Base-by-base conservation (phyloP, 2,329 filamentous ascomycete genomes). In the Clarireedia sp. region DNA sequence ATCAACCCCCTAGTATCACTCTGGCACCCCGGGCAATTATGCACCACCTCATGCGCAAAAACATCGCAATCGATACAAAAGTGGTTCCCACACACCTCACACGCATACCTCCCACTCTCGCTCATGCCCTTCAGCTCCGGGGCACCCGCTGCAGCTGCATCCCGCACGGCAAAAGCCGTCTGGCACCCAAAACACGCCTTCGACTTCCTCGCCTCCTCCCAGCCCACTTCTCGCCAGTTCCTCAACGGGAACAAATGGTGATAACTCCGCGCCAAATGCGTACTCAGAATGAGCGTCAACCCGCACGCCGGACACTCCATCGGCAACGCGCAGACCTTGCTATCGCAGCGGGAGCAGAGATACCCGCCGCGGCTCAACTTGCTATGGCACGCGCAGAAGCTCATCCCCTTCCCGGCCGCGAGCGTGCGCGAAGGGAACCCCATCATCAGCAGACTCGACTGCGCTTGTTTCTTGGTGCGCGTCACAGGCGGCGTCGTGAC, bases 1-100 rank as follows among this genome's bases (percentile, higher is more conserved):
- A 56, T 26, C 46, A 47, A 33, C 6, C 52, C 56, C 38, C 64
- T 55, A 4, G 59, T 63, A 57, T 67, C 61, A 45, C 60, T 59
- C 49, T 67, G 65, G 70, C 94, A 99, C 0, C 92, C 92, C 0
- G 94, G 91, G 67, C 94, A 99, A 71, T 97, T 97, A 69, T 99
- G 92, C 51, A 96, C 81, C 12, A 95, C 83, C 73, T 96, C 90
- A 69, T 99, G 94, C 23, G 89, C 87, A 73, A 94, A 96, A 23
- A 96, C 83, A 70, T 99, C 94, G 70, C 94, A 99, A 70, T 99
- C 94, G 62, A 99, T 95, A 75, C 94, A 99, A 69, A 97, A 99
- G 72, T 97, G 92, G 57, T 88, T 85, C 3, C 79, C 73, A 71
- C 94, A 99, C n/a, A 86, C 84, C 63, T 86, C 81, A 69, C 94